These are phyloP conservation scores for Tulasnella sp. DNA, from an alignment of 768 basidiomycete genomes.

Conservation along the genomic window DNA sequence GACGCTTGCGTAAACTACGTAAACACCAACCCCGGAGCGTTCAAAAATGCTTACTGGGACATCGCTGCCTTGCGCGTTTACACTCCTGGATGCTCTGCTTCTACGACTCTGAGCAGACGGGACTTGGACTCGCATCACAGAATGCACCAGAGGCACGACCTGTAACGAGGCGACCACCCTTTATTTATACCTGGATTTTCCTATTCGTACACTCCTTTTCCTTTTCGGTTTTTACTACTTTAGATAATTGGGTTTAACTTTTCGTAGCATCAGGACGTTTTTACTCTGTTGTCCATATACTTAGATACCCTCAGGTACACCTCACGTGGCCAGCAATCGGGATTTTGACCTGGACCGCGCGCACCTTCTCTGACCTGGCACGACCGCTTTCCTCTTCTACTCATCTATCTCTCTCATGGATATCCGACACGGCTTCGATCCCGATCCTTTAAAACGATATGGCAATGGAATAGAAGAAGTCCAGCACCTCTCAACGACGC, in stretches of 20 bases:
- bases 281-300: not conserved
- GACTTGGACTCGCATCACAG: not conserved
- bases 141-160: not conserved
- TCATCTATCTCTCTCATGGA: not conserved
- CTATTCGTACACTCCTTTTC: too few relatives aligned
- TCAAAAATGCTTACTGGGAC: slow-evolving; percentile 32
- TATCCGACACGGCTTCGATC: not conserved
- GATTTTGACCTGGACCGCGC: slow-evolving; percentile 7
- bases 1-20: slow-evolving; percentile 28
- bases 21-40: slow-evolving; percentile 31
- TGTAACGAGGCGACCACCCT: not conserved
- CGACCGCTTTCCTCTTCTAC: not conserved
- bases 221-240: not conserved
- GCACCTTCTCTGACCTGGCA: not conserved
- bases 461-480: not conserved
- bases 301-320: not conserved
- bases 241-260: not conserved
- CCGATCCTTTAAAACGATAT: not conserved
- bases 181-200: too few relatives aligned
- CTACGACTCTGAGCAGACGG: not conserved
- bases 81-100: slow-evolving; percentile 4
- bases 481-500: not conserved
- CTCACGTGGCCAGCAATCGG: not conserved
- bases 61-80: slow-evolving; percentile 30
- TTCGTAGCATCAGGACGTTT: not conserved